Evolutionary conservation across 1,139 yeast species (phyloP), one percentile per base, ranked within the genome.

Genomic region (Kodamaea ohmeri): DNA sequence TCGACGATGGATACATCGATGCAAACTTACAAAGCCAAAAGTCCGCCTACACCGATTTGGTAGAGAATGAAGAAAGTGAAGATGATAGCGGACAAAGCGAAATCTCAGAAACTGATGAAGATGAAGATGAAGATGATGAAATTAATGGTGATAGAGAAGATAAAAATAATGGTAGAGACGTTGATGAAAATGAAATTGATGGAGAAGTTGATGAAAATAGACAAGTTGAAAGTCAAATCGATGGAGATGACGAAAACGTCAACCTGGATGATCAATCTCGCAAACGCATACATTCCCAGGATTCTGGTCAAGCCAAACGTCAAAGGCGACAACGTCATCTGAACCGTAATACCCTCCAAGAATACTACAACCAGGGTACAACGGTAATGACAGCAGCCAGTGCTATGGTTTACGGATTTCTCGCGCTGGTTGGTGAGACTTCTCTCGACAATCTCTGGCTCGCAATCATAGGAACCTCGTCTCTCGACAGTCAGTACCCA

Each of bases 381-480:
- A 80, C 89, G 2, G 67, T 87, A 4, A 71, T 80, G 21, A 78
- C 89, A 6, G 84, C 97, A 0, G 73, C 85, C 3, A 76, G 97
- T 0, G 76, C 88, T 11, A 87, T 87, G 43, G 71, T 87, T 4
- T 92, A 92, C 60, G 82, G 95, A 1, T 65, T 92, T 36, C 61
- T 90, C 18, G 80, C 96, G 0, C 71, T 83, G 12, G 77, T 92
- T 35, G 97, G 76, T 22, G 77, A 71, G 47, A 68, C 76, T 15
- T 65, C 58, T 43, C 65, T 82, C 17, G 84, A 82, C 21, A 72
- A 69, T 44, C 63, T 94, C 36, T 94, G 99, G 99, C 67, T 89
- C 5, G 77, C 96, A 1, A 83, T 92, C 2, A 76, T 92, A 7
- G 98, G 98, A 1, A 80, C 95, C 1, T 82, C 95, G 0, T 83